These are phyloP conservation scores for Acorus calamus DNA, from an alignment of 106 monocot species.

Conservation along the genomic window DNA sequence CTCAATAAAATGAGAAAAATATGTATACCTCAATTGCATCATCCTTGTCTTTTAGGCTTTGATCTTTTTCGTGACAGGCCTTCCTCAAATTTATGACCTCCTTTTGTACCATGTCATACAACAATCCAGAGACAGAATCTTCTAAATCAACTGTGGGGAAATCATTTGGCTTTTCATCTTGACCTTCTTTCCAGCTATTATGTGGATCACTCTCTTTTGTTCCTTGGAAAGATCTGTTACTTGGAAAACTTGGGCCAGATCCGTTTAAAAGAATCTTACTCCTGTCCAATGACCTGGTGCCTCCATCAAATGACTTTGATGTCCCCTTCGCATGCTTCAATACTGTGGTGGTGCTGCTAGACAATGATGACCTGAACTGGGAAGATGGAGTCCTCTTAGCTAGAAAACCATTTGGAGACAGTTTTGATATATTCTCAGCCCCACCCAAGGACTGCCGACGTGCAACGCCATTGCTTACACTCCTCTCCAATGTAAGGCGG, in stretches of 20 bases:
- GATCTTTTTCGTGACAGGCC: constrained; percentile 89
- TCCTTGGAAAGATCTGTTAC: constrained; percentile 48
- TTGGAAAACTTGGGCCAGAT: constrained; percentile 10
- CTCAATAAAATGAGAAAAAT: neutral
- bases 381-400: constrained; percentile 49
- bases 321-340: constrained; percentile 87
- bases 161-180: constrained; percentile 40
- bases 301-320: constrained; percentile 94
- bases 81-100: constrained; percentile 77
- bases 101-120: constrained; percentile 92
- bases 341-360: constrained; percentile 51
- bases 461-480: constrained; percentile 48
- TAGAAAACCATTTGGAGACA: constrained; percentile 51
- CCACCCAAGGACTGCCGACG: constrained; percentile 87
- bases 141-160: constrained; percentile 21
- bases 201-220: constrained; percentile 18
- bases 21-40: constrained; percentile 81
- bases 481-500: constrained; percentile 24
- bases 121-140: constrained; percentile 75
- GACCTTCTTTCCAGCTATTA: constrained; percentile 35
- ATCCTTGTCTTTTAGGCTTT: constrained; percentile 90
- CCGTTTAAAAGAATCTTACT: constrained; percentile 49
- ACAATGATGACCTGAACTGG: constrained; percentile 55
- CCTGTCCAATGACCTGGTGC: constrained; percentile 59
- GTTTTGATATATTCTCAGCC: constrained; percentile 49